These are phyloP conservation scores for Sporothrix schenckii DNA, from an alignment of 2,329 filamentous ascomycete genomes.

Conservation along the genomic window DNA sequence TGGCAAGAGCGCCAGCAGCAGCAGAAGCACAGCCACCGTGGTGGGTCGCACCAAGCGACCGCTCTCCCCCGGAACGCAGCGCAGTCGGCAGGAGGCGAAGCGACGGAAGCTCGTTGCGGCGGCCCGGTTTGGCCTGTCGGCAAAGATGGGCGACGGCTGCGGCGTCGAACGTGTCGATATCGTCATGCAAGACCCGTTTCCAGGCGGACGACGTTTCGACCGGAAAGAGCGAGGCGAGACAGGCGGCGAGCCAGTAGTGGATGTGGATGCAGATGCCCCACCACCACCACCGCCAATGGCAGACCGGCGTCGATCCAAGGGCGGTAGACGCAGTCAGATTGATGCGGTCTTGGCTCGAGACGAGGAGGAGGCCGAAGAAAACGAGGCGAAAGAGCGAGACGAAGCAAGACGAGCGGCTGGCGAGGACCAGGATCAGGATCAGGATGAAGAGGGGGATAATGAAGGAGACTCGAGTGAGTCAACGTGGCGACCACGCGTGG, in stretches of 20 bases:
- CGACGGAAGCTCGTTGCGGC: constrained; percentile 63
- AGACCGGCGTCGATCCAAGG: constrained; percentile 16
- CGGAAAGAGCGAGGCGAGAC: constrained; percentile 25
- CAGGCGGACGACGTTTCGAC: constrained; percentile 36
- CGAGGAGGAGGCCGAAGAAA: constrained; percentile 41
- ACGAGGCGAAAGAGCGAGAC: constrained; percentile 39
- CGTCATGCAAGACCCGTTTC: constrained; percentile 61
- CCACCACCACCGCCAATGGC: neutral
- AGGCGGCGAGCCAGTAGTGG: neutral
- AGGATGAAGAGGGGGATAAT: constrained; percentile 30
- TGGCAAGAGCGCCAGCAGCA: neutral
- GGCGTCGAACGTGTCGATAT: constrained; percentile 66
- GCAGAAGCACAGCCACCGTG: neutral
- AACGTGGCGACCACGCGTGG: constrained; percentile 61
- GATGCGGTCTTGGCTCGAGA: constrained; percentile 44
- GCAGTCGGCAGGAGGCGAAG: constrained; percentile 52
- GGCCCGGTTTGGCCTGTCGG: constrained; percentile 70
- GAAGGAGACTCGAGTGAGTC: constrained; percentile 36
- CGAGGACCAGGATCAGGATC: constrained; percentile 34
- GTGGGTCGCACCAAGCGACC: constrained; percentile 36
- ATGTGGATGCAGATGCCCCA: constrained; percentile 34
- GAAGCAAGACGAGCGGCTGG: constrained; percentile 36
- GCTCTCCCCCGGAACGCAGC: constrained; percentile 39
- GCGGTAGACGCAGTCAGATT: constrained; percentile 44
- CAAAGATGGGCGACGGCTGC: constrained; percentile 57